Evolutionary conservation across 768 basidiomycete genomes (phyloP).

Genomic region (Cystobasidium ongulense): DNA sequence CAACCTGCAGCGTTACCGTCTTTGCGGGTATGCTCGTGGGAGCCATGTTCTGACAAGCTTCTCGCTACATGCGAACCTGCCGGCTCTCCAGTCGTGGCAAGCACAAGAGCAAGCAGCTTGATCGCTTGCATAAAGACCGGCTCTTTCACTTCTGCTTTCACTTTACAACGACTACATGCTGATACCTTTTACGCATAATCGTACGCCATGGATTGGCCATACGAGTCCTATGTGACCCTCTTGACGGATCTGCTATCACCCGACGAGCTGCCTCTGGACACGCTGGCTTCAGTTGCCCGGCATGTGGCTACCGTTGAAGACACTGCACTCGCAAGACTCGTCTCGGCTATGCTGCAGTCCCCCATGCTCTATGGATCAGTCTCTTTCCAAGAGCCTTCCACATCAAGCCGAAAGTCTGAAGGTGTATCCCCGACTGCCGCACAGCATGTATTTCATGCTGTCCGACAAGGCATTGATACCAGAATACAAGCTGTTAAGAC

Average conservation of each 20-base stretch:
- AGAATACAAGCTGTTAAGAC: not conserved
- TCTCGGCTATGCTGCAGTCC: slow-evolving; percentile 9
- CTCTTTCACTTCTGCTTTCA: not conserved
- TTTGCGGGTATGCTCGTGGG: not conserved
- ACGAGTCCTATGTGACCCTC: slow-evolving; percentile 13
- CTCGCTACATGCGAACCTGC: too few relatives aligned
- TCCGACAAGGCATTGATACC: slow-evolving; percentile 8
- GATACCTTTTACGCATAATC: not conserved
- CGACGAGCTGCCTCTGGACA: not conserved
- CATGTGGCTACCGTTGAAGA: slow-evolving; percentile 3
- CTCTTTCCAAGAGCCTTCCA: not conserved
- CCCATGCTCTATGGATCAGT: not conserved
- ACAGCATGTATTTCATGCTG: slow-evolving; percentile 1
- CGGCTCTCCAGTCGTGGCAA: too few relatives aligned
- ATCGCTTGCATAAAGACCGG: not conserved
- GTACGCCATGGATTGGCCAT: not conserved
- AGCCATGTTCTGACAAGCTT: not conserved
- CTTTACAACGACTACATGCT: not conserved
- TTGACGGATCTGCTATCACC: slow-evolving; percentile 7
- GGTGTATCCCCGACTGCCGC: not conserved
- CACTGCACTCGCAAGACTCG: not conserved
- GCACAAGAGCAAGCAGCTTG: too few relatives aligned
- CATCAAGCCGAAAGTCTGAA: not conserved
- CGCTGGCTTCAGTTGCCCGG: not conserved
- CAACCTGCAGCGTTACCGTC: slow-evolving; percentile 4